phyloP scores from a whole-genome alignment of 75 land plant genomes.

The Gnetum montanum region DNA sequence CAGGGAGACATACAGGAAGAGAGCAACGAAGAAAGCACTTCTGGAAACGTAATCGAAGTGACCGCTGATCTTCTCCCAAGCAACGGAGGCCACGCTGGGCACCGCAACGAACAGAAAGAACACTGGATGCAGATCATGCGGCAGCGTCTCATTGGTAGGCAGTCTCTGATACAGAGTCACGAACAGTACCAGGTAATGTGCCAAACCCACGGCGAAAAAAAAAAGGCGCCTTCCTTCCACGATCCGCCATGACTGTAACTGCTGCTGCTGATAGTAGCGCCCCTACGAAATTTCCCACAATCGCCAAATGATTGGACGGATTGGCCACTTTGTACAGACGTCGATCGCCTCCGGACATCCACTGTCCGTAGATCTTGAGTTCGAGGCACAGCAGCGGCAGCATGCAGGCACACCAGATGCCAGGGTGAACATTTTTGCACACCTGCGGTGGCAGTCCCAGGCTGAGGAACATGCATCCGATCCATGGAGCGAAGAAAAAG shows the following conservation, averaged over 20 bases:
- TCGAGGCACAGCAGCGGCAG: conserved; percentile 53
- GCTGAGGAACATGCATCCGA: conserved; percentile 50
- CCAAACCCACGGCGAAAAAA: conserved; percentile 47
- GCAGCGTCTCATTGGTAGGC: conserved; percentile 28
- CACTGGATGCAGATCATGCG: conserved; percentile 44
- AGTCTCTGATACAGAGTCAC: conserved; percentile 60
- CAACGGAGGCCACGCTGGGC: conserved; percentile 55
- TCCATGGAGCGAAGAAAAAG: conserved; percentile 89
- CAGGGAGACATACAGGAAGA: conserved; percentile 51
- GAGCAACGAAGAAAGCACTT: conserved; percentile 41
- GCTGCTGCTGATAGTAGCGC: conserved; percentile 30
- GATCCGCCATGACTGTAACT: too few species aligned
- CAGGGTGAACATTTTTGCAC: conserved; percentile 18
- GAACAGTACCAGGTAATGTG: conserved; percentile 59
- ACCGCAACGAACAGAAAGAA: conserved; percentile 62
- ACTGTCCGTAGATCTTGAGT: conserved; percentile 64
- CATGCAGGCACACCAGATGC: conserved; percentile 65
- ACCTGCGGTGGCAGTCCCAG: conserved; percentile 56
- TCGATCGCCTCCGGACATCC: conserved; percentile 47
- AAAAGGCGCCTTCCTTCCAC: conserved; percentile 49
- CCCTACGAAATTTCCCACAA: conserved; percentile 48
- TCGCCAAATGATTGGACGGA: conserved; percentile 52
- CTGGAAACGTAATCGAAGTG: conserved; percentile 30
- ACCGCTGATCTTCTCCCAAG: conserved; percentile 44
- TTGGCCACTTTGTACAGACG: conserved; percentile 48